A percentile compares a stretch with the other conserved stretches of the same genome.
Evolutionary conservation across 2,329 filamentous ascomycete species (phyloP).

Genomic region (Xylariomycetidae sp.): DNA sequence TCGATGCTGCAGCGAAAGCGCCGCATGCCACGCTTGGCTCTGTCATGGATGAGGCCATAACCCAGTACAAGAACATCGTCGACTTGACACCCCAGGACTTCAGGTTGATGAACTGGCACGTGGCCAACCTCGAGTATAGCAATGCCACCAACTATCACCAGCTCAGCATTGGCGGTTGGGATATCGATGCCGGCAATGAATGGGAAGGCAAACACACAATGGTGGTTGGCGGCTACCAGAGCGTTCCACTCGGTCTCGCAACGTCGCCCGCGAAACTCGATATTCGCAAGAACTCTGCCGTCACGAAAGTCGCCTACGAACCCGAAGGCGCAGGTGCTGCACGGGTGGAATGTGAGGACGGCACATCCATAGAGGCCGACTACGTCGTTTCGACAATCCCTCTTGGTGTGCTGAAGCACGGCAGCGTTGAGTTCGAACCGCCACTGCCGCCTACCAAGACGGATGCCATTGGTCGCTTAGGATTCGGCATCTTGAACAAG

Average conservation of each 20-base stretch:
- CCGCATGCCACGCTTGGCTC: constrained; percentile 73
- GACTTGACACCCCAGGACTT: constrained; percentile 82
- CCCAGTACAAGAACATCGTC: constrained; percentile 77
- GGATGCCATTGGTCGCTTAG: constrained; percentile 73
- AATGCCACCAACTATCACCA: constrained; percentile 85
- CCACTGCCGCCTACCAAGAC: constrained; percentile 82
- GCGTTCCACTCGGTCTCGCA: constrained; percentile 81
- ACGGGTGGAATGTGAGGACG: constrained; percentile 69
- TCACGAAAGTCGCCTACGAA: constrained; percentile 66
- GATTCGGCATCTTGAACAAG: constrained; percentile 93
- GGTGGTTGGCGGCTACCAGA: constrained; percentile 89
- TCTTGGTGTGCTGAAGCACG: constrained; percentile 84
- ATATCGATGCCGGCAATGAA: constrained; percentile 95
- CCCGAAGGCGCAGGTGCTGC: constrained; percentile 43
- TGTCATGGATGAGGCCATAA: constrained; percentile 88
- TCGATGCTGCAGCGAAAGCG: constrained; percentile 58
- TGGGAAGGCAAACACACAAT: constrained; percentile 94
- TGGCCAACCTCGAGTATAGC: constrained; percentile 96
- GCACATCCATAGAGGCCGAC: constrained; percentile 73
- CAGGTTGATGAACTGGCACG: constrained; percentile 92
- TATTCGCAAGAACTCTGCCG: constrained; percentile 65
- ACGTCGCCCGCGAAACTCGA: constrained; percentile 71
- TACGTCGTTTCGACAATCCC: constrained; percentile 86
- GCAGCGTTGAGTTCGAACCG: constrained; percentile 77
- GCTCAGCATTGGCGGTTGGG: constrained; percentile 86